Conservation (phyloP, 192 early-diverging fungal species). For the Powellomyces hirtus region DNA sequence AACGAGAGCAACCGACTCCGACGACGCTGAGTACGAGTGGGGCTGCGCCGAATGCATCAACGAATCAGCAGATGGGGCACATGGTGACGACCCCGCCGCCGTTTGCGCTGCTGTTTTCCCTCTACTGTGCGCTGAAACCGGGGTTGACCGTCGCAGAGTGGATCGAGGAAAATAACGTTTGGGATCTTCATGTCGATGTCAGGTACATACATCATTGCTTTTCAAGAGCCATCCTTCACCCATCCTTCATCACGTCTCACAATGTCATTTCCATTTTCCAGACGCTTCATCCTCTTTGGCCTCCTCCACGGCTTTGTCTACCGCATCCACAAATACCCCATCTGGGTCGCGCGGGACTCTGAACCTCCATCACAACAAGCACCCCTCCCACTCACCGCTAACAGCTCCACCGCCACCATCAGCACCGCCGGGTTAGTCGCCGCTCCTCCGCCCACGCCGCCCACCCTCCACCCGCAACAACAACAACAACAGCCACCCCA, state of each 20-base stretch:
- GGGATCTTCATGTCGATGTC: constrained; percentile 71
- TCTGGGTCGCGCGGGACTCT: constrained; percentile 29
- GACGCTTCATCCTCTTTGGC: constrained; percentile 90
- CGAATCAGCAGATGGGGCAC: not conserved
- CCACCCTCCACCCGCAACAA: not conserved
- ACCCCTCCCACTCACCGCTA: not conserved
- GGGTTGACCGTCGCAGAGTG: constrained; percentile 81
- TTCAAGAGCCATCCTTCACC: too few species aligned
- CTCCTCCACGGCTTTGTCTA: constrained; percentile 79
- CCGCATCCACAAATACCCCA: constrained; percentile 89
- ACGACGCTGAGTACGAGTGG: not conserved
- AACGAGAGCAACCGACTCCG: not conserved
- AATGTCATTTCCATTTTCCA: too few species aligned
- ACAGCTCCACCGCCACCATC: not conserved
- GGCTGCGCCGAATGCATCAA: not conserved
- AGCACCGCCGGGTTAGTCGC: not conserved
- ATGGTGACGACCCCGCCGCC: constrained; percentile 39
- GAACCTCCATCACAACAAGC: not conserved
- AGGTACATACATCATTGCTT: too few species aligned
- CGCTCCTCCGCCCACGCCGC: not conserved
- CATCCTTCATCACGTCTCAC: too few species aligned
- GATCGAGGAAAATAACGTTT: constrained; percentile 74
- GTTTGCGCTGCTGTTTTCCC: constrained; percentile 67
- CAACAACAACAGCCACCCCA: not conserved
- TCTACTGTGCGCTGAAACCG: constrained; percentile 79